Conservation (phyloP, 441 rosid genomes). For the Metrosideros polymorpha region DNA sequence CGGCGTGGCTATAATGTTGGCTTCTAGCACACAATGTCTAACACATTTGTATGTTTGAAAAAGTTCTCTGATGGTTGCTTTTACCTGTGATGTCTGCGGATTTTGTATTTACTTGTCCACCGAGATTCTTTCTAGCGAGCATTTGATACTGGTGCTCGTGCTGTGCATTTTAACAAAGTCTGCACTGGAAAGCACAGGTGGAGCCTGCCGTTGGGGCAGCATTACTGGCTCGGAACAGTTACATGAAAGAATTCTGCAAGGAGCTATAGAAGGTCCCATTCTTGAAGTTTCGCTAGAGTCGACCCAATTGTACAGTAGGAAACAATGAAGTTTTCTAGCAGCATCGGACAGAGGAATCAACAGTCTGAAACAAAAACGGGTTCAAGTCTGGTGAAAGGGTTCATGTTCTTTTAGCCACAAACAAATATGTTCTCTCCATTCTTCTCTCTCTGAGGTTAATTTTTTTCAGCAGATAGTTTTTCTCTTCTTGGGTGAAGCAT, state of each 20-base stretch:
- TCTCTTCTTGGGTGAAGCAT: neutral
- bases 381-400: neutral
- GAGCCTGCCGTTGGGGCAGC: conserved; percentile 82
- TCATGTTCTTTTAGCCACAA: neutral
- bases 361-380: neutral
- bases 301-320: neutral
- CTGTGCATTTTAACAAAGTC: neutral
- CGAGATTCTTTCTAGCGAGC: neutral
- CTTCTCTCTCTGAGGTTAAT: neutral
- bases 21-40: neutral
- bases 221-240: conserved; percentile 45
- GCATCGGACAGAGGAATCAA: neutral
- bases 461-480: neutral
- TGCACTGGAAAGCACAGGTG: conserved; percentile 22
- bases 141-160: neutral
- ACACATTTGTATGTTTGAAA: neutral
- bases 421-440: neutral
- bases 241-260: conserved; percentile 22
- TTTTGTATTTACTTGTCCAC: neutral
- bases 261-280: neutral
- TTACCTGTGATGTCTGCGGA: neutral
- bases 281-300: neutral
- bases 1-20: neutral
- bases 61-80: neutral
- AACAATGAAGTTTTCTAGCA: neutral